These are phyloP conservation scores for Fusarium sp. DNA, from an alignment of 2,329 filamentous ascomycete genomes.

Conservation along the genomic window DNA sequence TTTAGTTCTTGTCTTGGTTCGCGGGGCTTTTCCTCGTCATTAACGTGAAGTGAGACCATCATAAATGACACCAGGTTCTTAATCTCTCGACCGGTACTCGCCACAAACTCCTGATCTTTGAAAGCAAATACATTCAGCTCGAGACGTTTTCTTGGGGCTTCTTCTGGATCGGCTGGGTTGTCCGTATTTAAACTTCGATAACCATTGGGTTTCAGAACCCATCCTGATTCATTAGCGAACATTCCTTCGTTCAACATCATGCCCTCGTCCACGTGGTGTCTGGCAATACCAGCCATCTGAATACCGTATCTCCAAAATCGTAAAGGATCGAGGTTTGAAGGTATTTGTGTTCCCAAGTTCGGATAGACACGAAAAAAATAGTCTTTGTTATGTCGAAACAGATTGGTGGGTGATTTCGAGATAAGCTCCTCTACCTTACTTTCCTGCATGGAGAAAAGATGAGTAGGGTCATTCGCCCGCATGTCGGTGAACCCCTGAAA, in stretches of 20 bases:
- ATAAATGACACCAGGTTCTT: neutral
- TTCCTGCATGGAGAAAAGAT: neutral
- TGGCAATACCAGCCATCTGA: rapidly evolving
- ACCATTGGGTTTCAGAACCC: neutral
- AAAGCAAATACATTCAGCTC: neutral
- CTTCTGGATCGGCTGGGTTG: rapidly evolving
- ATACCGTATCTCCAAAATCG: rapidly evolving
- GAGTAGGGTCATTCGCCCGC: rapidly evolving
- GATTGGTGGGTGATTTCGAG: rapidly evolving
- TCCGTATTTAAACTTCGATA: rapidly evolving
- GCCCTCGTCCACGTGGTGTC: rapidly evolving
- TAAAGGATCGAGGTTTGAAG: rapidly evolving
- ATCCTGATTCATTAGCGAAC: neutral
- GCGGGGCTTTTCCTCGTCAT: neutral
- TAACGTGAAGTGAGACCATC: rapidly evolving
- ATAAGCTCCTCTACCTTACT: rapidly evolving
- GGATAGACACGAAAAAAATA: rapidly evolving
- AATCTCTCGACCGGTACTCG: rapidly evolving
- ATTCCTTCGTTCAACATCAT: neutral
- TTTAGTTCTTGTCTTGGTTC: neutral
- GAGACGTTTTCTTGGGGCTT: rapidly evolving
- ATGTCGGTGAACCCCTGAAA: rapidly evolving
- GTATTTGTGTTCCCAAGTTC: rapidly evolving
- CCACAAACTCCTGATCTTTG: rapidly evolving
- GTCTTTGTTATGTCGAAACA: rapidly evolving